phyloP scores from a whole-genome alignment of 495 filamentous ascomycete species.

The Talaromyces adpressus region DNA sequence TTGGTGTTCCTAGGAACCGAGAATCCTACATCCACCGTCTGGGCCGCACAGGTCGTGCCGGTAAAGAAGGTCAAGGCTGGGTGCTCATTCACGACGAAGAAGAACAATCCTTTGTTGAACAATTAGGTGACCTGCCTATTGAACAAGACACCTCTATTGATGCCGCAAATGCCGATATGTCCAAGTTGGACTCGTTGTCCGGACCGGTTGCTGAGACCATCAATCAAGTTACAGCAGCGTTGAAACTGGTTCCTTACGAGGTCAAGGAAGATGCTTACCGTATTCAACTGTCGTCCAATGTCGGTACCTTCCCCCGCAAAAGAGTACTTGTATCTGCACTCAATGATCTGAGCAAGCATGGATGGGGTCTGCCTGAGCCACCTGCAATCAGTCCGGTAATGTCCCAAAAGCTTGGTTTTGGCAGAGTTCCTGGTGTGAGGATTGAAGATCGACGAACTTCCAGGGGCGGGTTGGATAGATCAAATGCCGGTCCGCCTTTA shows the following conservation, averaged over 20 bases:
- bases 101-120: conserved; percentile 32
- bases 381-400: conserved; percentile 44
- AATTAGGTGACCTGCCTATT: conserved; percentile 59
- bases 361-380: conserved; percentile 53
- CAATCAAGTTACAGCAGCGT: conserved; percentile 26
- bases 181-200: conserved; percentile 21
- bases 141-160: conserved; percentile 44
- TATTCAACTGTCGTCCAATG: conserved; percentile 36
- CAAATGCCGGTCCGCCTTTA: background rate
- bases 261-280: conserved; percentile 48
- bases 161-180: conserved; percentile 48
- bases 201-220: conserved; percentile 22
- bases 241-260: conserved; percentile 22
- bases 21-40: conserved; percentile 71
- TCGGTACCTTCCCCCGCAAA: conserved; percentile 21
- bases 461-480: background rate
- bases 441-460: conserved; percentile 13
- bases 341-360: conserved; percentile 54
- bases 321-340: conserved; percentile 41
- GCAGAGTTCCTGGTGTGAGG: conserved; percentile 35
- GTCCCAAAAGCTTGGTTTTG: conserved; percentile 41
- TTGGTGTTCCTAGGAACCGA: conserved; percentile 51
- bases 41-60: conserved; percentile 66
- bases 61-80: conserved; percentile 75
- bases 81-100: conserved; percentile 61